A percentile compares a stretch with the other conserved stretches of the same genome.
These are phyloP conservation scores for Smallanthus sonchifolius DNA, from an alignment of 129 eudicot genomes.

Conservation along the genomic window DNA sequence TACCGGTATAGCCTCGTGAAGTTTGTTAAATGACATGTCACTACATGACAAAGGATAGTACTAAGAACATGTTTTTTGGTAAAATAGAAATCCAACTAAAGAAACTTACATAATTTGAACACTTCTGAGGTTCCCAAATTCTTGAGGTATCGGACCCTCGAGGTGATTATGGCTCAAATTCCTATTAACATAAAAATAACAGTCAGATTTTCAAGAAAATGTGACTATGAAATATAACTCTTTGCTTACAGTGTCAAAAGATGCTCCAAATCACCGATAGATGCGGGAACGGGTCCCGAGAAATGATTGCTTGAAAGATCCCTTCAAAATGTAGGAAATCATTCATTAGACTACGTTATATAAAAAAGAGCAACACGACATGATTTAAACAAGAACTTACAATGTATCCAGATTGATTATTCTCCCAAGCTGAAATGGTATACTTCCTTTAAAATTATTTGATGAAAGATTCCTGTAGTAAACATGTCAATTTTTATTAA, in stretches of 20 bases:
- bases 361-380: neutral
- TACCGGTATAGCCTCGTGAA: constrained; percentile 53
- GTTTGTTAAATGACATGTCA: constrained; percentile 68
- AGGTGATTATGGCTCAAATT: constrained; percentile 77
- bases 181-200: constrained; percentile 26
- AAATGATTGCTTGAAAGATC: constrained; percentile 82
- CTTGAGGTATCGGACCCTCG: constrained; percentile 64
- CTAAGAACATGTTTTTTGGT: neutral
- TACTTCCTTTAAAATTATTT: constrained; percentile 59
- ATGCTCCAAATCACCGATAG: constrained; percentile 92
- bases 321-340: constrained; percentile 23
- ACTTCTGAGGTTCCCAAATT: constrained; percentile 87
- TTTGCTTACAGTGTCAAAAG: constrained; percentile 69
- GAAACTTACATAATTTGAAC: constrained; percentile 58
- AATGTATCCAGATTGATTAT: constrained; percentile 77
- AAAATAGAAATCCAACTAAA: neutral
- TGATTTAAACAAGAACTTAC: constrained; percentile 35
- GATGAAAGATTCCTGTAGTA: constrained; percentile 74
- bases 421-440: constrained; percentile 76
- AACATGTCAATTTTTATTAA: neutral
- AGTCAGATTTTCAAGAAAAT: too few species aligned
- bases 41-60: constrained; percentile 30
- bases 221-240: neutral
- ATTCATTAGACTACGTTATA: neutral
- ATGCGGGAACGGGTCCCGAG: constrained; percentile 62